phyloP scores from a whole-genome alignment of 2,329 filamentous ascomycete species.

The Thielaviopsis ethacetica region DNA sequence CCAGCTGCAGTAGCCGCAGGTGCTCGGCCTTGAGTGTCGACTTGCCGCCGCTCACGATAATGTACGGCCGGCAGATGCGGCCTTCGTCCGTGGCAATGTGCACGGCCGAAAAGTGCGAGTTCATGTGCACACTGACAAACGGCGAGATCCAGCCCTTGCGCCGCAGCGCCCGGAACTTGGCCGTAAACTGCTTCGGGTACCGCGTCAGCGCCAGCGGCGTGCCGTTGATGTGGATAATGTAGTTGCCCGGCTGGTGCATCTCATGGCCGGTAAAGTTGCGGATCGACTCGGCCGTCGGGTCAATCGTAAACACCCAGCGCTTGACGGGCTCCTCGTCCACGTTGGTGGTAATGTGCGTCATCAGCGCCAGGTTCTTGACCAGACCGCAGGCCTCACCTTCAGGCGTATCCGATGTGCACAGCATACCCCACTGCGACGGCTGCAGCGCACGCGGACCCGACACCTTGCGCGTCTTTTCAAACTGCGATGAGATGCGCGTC shows the following conservation, averaged over 20 bases:
- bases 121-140: constrained; percentile 93
- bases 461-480: constrained; percentile 96
- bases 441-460: constrained; percentile 89
- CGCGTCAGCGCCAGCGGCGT: constrained; percentile 80
- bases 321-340: constrained; percentile 84
- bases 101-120: constrained; percentile 78
- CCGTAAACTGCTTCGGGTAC: constrained; percentile 72
- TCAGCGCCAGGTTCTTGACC: constrained; percentile 92
- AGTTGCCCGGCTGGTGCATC: constrained; percentile 69
- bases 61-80: constrained; percentile 86
- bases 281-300: constrained; percentile 66
- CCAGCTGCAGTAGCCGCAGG: constrained; percentile 64
- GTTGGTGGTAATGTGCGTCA: constrained; percentile 98
- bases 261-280: constrained; percentile 59
- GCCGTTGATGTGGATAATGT: constrained; percentile 89
- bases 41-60: constrained; percentile 79
- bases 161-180: constrained; percentile 70
- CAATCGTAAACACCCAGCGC: constrained; percentile 71
- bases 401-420: constrained; percentile 91
- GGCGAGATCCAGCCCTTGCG: constrained; percentile 85
- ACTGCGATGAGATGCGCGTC: constrained; percentile 96
- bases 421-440: constrained; percentile 95
- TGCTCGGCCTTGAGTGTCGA: constrained; percentile 67
- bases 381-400: constrained; percentile 97
- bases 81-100: constrained; percentile 96